Conservation (phyloP, 495 filamentous ascomycete genomes). For the Terfezia claveryi region DNA sequence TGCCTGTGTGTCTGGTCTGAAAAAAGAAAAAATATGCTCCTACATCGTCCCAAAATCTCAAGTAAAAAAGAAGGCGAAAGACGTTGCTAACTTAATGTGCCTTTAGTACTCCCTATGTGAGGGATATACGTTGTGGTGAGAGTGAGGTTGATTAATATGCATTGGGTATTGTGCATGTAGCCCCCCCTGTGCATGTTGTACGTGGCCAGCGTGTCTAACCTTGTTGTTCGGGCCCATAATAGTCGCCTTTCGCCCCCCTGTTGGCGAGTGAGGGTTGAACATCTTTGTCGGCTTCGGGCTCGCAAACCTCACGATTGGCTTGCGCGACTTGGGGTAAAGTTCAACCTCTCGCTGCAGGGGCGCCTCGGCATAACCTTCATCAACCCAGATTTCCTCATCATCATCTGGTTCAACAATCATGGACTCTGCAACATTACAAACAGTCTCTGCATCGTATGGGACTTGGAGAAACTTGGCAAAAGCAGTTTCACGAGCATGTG, state of each 20-base stretch:
- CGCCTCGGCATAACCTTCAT: conserved; percentile 14
- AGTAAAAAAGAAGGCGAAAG: neutral
- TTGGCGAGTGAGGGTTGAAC: neutral
- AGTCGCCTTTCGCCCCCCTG: neutral
- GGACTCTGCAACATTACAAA: conserved; percentile 10
- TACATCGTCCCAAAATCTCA: neutral
- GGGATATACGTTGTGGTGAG: neutral
- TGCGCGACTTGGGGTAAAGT: conserved; percentile 11
- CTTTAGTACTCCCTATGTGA: neutral
- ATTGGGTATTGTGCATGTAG: neutral
- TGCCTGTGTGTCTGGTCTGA: neutral
- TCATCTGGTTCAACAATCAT: conserved; percentile 17
- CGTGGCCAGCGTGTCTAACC: neutral
- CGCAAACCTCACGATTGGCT: conserved; percentile 16
- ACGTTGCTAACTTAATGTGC: neutral
- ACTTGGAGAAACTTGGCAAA: neutral
- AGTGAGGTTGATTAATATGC: neutral
- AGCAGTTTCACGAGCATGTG: neutral
- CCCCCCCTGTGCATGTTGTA: neutral
- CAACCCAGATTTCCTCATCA: conserved; percentile 16
- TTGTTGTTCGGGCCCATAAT: neutral
- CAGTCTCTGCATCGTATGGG: neutral
- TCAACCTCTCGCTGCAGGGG: neutral
- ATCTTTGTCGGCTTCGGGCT: conserved; percentile 1
- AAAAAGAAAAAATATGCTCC: too few relatives aligned